Evolutionary conservation across 768 basidiomycete genomes (phyloP).

Genomic region (Termitomyces sp.): DNA sequence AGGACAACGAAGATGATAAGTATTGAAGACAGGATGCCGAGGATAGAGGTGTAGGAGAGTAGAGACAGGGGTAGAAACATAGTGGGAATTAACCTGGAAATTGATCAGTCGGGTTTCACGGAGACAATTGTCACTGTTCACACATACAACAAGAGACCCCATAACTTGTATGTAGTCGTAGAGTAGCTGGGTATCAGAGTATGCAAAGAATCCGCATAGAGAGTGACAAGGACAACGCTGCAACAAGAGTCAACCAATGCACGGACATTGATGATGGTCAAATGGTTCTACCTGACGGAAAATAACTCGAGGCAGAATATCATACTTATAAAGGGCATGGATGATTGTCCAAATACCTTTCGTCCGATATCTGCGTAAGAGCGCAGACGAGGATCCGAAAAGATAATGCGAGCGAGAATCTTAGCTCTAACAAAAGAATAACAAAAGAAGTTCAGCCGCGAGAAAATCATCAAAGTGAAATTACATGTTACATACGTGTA

Average conservation of each 20-base stretch:
- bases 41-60: conserved; percentile 83
- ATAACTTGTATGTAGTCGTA: conserved; percentile 68
- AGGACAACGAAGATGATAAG: conserved; percentile 75
- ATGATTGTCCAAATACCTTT: conserved; percentile 81
- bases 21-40: conserved; percentile 79
- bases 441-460: not conserved
- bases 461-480: not conserved
- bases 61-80: conserved; percentile 83
- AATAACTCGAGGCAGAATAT: conserved; percentile 90
- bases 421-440: conserved; percentile 89
- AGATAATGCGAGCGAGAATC: conserved; percentile 74
- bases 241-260: not conserved
- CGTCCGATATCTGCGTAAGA: conserved; percentile 90
- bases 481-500: conserved; percentile 89
- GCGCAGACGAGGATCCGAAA: conserved; percentile 61
- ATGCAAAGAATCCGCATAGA: conserved; percentile 86
- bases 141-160: conserved; percentile 68
- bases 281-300: conserved; percentile 58
- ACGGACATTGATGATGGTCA: not conserved
- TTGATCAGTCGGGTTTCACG: not conserved
- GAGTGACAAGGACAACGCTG: conserved; percentile 83
- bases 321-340: conserved; percentile 58
- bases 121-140: not conserved
- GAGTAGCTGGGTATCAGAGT: conserved; percentile 66
- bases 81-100: conserved; percentile 70